Conservation (phyloP, 768 basidiomycete species). For the Lentinula edodes region DNA sequence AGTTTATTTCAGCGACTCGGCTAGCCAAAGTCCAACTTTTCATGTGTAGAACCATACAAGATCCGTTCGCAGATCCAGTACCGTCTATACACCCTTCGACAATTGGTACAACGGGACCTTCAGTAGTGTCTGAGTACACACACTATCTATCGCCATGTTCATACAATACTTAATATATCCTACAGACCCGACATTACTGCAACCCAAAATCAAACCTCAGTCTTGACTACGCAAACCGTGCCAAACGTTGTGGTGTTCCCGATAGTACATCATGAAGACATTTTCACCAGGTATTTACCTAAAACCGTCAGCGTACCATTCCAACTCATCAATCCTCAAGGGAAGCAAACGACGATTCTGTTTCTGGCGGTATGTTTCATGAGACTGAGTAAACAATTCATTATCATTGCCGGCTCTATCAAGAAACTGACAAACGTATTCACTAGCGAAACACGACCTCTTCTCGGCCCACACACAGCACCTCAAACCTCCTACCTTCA, state of each 20-base stretch:
- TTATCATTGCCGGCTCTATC: not conserved
- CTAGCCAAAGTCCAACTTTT: not conserved
- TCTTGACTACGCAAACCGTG: conserved; percentile 21
- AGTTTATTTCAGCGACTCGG: not conserved
- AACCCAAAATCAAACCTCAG: conserved; percentile 8
- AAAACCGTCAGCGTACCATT: too few relatives aligned
- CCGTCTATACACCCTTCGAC: conserved; percentile 5
- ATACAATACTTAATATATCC: not conserved
- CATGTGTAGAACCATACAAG: conserved; percentile 14
- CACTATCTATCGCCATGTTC: not conserved
- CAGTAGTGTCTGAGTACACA: conserved; percentile 25
- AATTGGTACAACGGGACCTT: conserved; percentile 13
- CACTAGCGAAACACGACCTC: conserved; percentile 49
- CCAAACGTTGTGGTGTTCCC: not conserved
- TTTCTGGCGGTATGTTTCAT: not conserved
- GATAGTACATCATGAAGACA: not conserved
- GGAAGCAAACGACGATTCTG: conserved; percentile 2
- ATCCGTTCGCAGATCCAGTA: conserved; percentile 20
- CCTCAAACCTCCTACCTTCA: conserved; percentile 21
- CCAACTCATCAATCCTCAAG: not conserved
- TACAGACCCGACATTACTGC: not conserved
- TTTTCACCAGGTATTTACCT: not conserved
- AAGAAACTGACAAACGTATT: not conserved
- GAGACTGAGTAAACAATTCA: not conserved
- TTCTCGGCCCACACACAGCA: conserved; percentile 31